Conservation (phyloP, 768 basidiomycete genomes). For the Tulasnella sp. region DNA sequence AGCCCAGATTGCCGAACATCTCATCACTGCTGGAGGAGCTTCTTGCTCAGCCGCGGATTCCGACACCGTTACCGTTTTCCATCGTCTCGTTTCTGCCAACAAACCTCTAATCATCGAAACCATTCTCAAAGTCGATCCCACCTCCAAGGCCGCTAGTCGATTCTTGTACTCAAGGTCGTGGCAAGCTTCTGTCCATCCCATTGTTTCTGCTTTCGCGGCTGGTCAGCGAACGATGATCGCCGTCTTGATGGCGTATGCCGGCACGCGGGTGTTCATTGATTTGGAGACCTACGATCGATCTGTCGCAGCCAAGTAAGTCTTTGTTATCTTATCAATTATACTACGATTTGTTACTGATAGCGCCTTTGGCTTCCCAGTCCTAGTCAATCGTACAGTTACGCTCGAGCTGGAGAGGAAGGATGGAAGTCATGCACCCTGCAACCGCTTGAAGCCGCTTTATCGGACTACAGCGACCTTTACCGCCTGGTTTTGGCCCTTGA, state of each 20-base stretch:
- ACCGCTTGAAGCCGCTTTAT: conserved; percentile 30
- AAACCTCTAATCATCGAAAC: conserved; percentile 27
- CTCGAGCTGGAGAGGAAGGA: background rate
- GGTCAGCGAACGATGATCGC: conserved; percentile 29
- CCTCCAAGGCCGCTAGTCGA: conserved; percentile 30
- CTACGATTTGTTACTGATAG: background rate
- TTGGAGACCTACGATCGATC: conserved; percentile 29
- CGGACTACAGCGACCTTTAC: conserved; percentile 26
- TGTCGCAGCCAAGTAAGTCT: conserved; percentile 24
- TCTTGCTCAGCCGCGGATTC: conserved; percentile 30
- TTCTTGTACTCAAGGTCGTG: conserved; percentile 24
- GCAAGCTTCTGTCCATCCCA: conserved; percentile 24
- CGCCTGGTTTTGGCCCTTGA: conserved; percentile 29
- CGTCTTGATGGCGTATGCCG: conserved; percentile 30
- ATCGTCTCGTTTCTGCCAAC: conserved; percentile 27
- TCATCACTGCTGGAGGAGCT: conserved; percentile 29
- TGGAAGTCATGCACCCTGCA: background rate
- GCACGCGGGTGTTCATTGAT: conserved; percentile 25
- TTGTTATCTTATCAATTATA: background rate
- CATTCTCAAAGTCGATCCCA: conserved; percentile 29
- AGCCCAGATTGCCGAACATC: conserved; percentile 27
- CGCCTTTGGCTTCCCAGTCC: background rate
- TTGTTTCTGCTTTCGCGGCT: conserved; percentile 28
- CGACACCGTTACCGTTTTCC: conserved; percentile 30
- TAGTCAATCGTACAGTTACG: background rate